Base-by-base conservation (phyloP, 75 land plant genomes). In the Pseudotsuga menziesii region DNA sequence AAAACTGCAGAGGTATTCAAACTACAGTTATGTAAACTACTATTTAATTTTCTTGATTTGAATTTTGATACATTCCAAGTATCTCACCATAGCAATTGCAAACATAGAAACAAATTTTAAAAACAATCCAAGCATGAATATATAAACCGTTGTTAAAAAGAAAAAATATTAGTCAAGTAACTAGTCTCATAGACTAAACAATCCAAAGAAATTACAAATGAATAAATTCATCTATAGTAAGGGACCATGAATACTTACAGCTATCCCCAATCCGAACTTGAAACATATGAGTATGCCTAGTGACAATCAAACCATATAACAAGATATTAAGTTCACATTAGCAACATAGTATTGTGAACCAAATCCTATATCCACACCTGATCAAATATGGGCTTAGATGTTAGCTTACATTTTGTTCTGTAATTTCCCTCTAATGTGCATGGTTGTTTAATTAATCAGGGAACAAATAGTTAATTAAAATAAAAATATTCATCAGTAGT, bases 291-390 rank as follows among this genome's bases (percentile, higher is more conserved):
- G 22, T 55, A 69, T 14, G 25, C 79, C 85, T 20, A 78, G 59
- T 14, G 81, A 85, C 55, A 84, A 56, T 54, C 85, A 85, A 56
- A 84, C 81, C 57, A 78, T 67, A 60, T 84, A 84, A 59, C 77
- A 84, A 22, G 86, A 85, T 26, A 73, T 76, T 61, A 84, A 56
- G 62, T 84, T 84, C 56, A 69, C 77, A 44, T 72, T 36, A 23
- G 86, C 86, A 22, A 72, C 85, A 17, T 69, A 58, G 35, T 58
- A 58, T 75, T 84, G 85, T 80, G 86, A 84, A 5, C 86, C 85
- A 78, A 76, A 82, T 55, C 85, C 80, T 52, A 80, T 82, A 14
- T 78, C 86, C 22, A 84, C 80, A 58, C 86, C 86, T 82, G 63
- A 29, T 69, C 19, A 78, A 73, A 19, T 55, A 69, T 9, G 22